phyloP scores from a whole-genome alignment of 2,329 filamentous ascomycete genomes.

The Cladorrhinum sp. region DNA sequence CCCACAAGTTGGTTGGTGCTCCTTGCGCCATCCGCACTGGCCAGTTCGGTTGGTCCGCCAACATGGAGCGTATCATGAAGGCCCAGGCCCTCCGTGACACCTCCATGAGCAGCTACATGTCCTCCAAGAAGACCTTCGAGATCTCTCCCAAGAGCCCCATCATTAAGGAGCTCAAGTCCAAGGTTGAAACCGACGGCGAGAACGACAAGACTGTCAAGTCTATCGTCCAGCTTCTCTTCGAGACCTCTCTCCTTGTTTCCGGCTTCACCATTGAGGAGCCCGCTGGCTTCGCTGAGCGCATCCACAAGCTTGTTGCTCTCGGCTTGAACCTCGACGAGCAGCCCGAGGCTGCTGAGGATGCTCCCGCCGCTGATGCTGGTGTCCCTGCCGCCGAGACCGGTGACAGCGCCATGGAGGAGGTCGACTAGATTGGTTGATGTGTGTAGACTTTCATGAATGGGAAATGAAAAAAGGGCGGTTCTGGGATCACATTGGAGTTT shows the following conservation, averaged over 20 bases:
- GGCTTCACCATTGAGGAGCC: constrained; percentile 99
- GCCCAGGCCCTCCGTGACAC: constrained; percentile 99
- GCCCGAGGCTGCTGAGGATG: constrained; percentile 67
- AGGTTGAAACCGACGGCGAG: constrained; percentile 97
- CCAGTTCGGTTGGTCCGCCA: constrained; percentile 99
- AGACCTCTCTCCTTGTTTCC: constrained; percentile 97
- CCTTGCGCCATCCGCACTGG: constrained; percentile 99
- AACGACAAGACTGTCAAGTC: constrained; percentile 99
- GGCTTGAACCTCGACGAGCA: constrained; percentile 97
- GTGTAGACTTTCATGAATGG: constrained; percentile 32
- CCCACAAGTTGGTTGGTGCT: constrained; percentile 90
- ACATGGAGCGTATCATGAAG: constrained; percentile 99
- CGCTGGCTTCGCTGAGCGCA: constrained; percentile 95
- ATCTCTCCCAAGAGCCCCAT: constrained; percentile 99
- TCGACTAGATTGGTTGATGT: constrained; percentile 94
- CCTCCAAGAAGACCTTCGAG: constrained; percentile 99
- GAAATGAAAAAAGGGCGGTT: constrained; percentile 39
- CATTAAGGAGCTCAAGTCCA: constrained; percentile 98
- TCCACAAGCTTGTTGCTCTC: constrained; percentile 98
- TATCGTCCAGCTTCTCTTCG: constrained; percentile 96
- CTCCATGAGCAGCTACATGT: constrained; percentile 99
- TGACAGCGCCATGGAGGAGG: constrained; percentile 99
- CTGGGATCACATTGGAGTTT: constrained; percentile 41
- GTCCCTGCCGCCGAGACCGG: constrained; percentile 58
- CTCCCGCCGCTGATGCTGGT: constrained; percentile 57